These are phyloP conservation scores for Grifola frondosa DNA, from an alignment of 1,284 basidiomycete species.

Conservation along the genomic window DNA sequence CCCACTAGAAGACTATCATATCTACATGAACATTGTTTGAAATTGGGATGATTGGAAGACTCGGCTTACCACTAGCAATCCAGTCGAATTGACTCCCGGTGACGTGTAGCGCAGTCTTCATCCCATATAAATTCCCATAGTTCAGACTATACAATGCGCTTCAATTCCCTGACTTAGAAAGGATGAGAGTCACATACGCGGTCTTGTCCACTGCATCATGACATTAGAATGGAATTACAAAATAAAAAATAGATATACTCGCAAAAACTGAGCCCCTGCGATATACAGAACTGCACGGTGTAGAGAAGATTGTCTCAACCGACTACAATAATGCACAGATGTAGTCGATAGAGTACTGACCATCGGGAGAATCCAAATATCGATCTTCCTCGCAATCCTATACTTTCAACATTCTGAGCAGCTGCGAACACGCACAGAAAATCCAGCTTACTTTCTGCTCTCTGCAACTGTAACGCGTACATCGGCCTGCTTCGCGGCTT, in stretches of 20 bases:
- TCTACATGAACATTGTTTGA: too few species aligned
- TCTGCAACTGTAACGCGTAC: conserved; percentile 14
- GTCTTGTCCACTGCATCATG: conserved; percentile 20
- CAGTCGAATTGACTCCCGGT: conserved; percentile 19
- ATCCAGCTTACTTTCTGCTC: conserved; percentile 8
- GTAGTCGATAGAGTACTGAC: conserved; percentile 3
- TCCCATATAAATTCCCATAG: conserved; percentile 23
- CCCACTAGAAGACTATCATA: conserved; percentile 21
- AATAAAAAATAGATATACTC: background rate
- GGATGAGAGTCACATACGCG: conserved; percentile 15
- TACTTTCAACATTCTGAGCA: background rate
- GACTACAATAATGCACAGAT: too few species aligned
- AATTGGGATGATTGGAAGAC: too few species aligned
- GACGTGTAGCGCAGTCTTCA: conserved; percentile 17
- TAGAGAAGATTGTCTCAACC: background rate
- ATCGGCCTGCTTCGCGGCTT: conserved; percentile 15
- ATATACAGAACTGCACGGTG: conserved; percentile 15
- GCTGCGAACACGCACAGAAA: background rate
- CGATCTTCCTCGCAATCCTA: conserved; percentile 21
- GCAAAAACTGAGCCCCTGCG: conserved; percentile 20
- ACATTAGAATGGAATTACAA: background rate
- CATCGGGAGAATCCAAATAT: conserved; percentile 21
- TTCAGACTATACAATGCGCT: conserved; percentile 8
- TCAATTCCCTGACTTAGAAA: too few species aligned
- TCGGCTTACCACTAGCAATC: conserved; percentile 20